These are phyloP conservation scores for Sergeia podlipaevii DNA, from an alignment of 208 protist genomes.

Conservation along the genomic window DNA sequence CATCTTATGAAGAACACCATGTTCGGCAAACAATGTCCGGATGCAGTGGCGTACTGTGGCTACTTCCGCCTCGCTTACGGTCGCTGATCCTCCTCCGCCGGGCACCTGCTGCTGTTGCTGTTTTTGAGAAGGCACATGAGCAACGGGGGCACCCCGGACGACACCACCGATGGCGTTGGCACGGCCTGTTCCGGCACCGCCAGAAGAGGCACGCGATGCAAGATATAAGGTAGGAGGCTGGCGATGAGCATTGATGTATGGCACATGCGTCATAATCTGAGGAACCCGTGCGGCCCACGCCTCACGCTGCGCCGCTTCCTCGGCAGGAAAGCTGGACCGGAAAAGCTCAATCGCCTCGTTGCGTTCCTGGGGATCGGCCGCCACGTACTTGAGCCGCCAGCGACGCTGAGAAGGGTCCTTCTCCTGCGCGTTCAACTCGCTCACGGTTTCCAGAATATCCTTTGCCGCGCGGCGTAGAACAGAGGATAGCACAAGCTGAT, in stretches of 20 bases:
- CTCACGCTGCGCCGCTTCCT: constrained; percentile 44
- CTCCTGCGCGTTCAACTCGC: constrained; percentile 46
- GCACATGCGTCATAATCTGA: constrained; percentile 38
- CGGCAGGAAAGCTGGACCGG: constrained; percentile 25
- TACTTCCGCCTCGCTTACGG: constrained; percentile 39
- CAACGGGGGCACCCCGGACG: background rate
- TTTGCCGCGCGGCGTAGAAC: constrained; percentile 37
- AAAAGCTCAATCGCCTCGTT: constrained; percentile 19
- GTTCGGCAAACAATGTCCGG: constrained; percentile 63
- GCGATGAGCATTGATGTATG: constrained; percentile 31
- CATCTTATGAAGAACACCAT: constrained; percentile 83
- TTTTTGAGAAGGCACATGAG: no score
- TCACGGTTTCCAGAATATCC: constrained; percentile 62
- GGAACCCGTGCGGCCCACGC: constrained; percentile 34
- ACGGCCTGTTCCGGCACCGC: no score
- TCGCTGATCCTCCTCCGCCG: no score
- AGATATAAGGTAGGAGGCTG: constrained; percentile 33
- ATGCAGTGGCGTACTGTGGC: constrained; percentile 61
- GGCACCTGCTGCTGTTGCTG: background rate
- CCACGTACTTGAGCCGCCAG: constrained; percentile 65
- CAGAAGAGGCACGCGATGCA: background rate
- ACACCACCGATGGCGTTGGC: background rate
- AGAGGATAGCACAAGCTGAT: constrained; percentile 37
- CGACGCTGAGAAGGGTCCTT: constrained; percentile 38
- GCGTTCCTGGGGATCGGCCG: constrained; percentile 14